These are phyloP conservation scores for Colletotrichum sp. DNA, from an alignment of 2,329 filamentous ascomycete species.

Conservation along the genomic window DNA sequence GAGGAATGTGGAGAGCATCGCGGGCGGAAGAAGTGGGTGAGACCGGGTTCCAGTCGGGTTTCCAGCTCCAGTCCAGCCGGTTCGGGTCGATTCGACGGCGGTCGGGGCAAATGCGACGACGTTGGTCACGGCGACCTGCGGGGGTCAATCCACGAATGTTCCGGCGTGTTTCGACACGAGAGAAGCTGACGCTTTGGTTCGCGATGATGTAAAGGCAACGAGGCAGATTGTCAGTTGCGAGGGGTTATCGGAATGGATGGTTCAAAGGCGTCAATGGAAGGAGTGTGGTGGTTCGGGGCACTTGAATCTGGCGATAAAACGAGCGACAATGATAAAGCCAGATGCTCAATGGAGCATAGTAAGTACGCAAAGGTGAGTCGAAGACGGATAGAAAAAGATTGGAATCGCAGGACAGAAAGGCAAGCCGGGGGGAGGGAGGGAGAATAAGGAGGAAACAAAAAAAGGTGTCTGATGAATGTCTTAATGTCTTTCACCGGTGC, in stretches of 20 bases:
- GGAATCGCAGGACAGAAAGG: not conserved
- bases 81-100: not conserved
- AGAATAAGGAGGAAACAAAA: not conserved
- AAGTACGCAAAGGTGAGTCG: not conserved
- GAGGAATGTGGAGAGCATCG: slow-evolving; percentile 22
- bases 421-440: not conserved
- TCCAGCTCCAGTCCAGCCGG: not conserved
- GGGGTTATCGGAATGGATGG: not conserved
- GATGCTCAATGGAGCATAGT: not conserved
- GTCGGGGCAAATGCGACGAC: not conserved
- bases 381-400: not conserved
- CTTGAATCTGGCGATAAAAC: not conserved
- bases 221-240: not conserved
- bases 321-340: not conserved
- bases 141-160: not conserved
- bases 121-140: not conserved
- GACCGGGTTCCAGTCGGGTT: not conserved
- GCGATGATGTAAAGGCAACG: not conserved
- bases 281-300: not conserved
- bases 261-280: not conserved
- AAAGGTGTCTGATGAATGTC: not conserved
- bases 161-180: not conserved
- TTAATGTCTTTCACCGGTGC: not conserved
- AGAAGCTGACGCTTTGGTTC: not conserved
- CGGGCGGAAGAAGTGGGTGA: not conserved